phyloP scores from a whole-genome alignment of 495 filamentous ascomycete species.

The Aspergillus sclerotiicarbonarius region DNA sequence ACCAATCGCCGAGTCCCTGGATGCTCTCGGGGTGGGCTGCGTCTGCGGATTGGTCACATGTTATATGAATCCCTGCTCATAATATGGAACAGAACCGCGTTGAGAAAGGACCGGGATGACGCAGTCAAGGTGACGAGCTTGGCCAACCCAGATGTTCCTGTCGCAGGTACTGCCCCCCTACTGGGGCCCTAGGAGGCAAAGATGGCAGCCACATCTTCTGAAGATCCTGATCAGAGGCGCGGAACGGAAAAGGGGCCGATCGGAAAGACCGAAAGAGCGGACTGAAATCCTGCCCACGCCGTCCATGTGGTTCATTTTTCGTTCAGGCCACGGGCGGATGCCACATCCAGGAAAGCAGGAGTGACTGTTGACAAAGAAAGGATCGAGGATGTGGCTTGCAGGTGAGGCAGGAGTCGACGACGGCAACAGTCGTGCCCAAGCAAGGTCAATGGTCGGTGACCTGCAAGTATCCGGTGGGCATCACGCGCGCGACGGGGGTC shows the following conservation, averaged over 20 bases:
- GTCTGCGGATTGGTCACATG: slow-evolving; percentile 17
- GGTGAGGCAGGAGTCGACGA: slow-evolving; percentile 2
- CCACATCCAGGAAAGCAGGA: too few species aligned
- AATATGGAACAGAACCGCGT: slow-evolving; percentile 19
- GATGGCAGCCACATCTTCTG: not conserved
- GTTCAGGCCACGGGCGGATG: too few species aligned
- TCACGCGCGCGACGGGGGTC: slow-evolving; percentile 21
- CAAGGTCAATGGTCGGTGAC: slow-evolving; percentile 8
- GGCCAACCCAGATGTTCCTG: not conserved
- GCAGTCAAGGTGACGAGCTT: slow-evolving; percentile 10
- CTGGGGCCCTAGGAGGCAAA: not conserved
- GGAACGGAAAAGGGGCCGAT: too few species aligned
- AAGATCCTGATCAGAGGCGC: not conserved
- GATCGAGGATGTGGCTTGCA: slow-evolving; percentile 11
- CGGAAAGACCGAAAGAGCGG: too few species aligned
- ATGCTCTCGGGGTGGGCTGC: slow-evolving; percentile 1
- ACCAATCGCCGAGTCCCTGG: slow-evolving; percentile 11
- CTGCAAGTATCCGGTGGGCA: slow-evolving; percentile 25
- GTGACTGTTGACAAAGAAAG: not conserved
- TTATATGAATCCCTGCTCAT: slow-evolving; percentile 6
- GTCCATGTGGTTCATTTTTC: not conserved
- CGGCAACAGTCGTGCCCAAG: not conserved
- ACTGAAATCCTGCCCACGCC: not conserved
- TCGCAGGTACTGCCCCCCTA: not conserved
- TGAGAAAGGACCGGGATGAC: slow-evolving; percentile 5